Percentiles rank a stretch among this genome's conserved stretches.
These are phyloP conservation scores for Ceratocystis harringtonii DNA, from an alignment of 2,329 filamentous ascomycete species.

Conservation along the genomic window DNA sequence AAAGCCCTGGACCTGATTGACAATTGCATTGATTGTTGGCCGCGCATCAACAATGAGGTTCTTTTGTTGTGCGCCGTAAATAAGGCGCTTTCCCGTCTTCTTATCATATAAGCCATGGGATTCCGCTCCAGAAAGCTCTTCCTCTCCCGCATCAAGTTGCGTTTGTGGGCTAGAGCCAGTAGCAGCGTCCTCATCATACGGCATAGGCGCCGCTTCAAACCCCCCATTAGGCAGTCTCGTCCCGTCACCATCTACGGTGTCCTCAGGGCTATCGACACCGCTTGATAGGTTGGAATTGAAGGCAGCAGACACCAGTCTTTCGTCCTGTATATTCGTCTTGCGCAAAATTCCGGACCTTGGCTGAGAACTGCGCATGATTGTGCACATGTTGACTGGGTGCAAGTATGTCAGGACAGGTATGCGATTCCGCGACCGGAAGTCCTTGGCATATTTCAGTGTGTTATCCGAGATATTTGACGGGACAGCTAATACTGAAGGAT, in stretches of 20 bases:
- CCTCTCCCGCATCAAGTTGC: neutral
- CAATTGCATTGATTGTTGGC: conserved; percentile 83
- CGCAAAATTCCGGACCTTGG: conserved; percentile 73
- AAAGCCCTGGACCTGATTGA: conserved; percentile 83
- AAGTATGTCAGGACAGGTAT: conserved; percentile 86
- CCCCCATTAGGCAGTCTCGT: neutral
- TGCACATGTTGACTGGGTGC: conserved; percentile 94
- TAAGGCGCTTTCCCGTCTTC: conserved; percentile 44
- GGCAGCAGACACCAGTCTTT: conserved; percentile 81
- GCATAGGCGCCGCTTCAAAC: conserved; percentile 6
- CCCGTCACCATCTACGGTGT: neutral
- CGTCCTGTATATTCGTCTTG: conserved; percentile 88
- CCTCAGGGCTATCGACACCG: conserved; percentile 18
- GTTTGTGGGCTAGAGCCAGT: neutral
- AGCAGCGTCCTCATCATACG: neutral
- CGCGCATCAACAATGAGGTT: conserved; percentile 94
- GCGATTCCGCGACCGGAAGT: conserved; percentile 74
- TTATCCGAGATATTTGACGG: conserved; percentile 91
- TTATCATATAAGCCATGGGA: conserved; percentile 35
- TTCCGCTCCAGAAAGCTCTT: conserved; percentile 19
- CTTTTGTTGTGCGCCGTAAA: conserved; percentile 84
- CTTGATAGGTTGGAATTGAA: conserved; percentile 54
- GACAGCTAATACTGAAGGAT: conserved; percentile 71
- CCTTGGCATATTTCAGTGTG: conserved; percentile 80
- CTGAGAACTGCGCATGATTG: conserved; percentile 88